phyloP scores from a whole-genome alignment of 2,329 filamentous ascomycete genomes.

The Xylaria sp. region DNA sequence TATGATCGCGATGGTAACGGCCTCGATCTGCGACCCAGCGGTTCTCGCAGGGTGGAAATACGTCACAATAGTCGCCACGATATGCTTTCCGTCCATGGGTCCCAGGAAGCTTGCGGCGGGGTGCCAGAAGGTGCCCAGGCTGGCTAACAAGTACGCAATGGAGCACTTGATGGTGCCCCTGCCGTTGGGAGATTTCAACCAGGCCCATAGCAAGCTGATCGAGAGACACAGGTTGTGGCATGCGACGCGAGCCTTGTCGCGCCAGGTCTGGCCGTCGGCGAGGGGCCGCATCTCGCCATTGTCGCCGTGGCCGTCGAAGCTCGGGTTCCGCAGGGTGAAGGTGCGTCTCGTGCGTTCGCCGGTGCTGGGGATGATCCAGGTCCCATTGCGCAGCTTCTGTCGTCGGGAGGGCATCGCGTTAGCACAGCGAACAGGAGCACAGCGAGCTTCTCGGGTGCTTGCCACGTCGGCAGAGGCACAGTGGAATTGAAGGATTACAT shows the following conservation, averaged over 20 bases:
- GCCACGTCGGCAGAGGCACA: slow-evolving; percentile 14
- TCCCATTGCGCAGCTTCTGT: slow-evolving; percentile 83
- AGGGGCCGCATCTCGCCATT: slow-evolving; percentile 51
- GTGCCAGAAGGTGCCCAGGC: slow-evolving; percentile 84
- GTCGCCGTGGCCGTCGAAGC: slow-evolving; percentile 53
- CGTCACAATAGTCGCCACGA: slow-evolving; percentile 92
- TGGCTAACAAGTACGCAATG: slow-evolving; percentile 87
- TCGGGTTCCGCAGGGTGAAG: slow-evolving; percentile 74
- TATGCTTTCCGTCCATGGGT: slow-evolving; percentile 89
- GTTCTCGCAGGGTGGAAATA: slow-evolving; percentile 94
- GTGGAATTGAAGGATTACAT: slow-evolving; percentile 18
- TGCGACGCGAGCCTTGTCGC: slow-evolving; percentile 51
- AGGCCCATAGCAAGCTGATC: slow-evolving; percentile 62
- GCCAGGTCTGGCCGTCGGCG: slow-evolving; percentile 51
- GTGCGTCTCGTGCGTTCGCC: slow-evolving; percentile 84
- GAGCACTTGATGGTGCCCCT: slow-evolving; percentile 90
- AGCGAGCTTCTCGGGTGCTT: slow-evolving; percentile 44
- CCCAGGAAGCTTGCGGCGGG: slow-evolving; percentile 79
- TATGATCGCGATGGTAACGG: slow-evolving; percentile 77
- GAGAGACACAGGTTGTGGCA: slow-evolving; percentile 54
- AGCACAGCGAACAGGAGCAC: slow-evolving; percentile 38
- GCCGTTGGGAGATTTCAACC: slow-evolving; percentile 77
- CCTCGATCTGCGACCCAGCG: slow-evolving; percentile 89
- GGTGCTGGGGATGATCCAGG: slow-evolving; percentile 86
- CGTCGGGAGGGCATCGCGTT: slow-evolving; percentile 62